These are phyloP conservation scores for Phanerochaete sordida DNA, from an alignment of 768 basidiomycete genomes.

Conservation along the genomic window DNA sequence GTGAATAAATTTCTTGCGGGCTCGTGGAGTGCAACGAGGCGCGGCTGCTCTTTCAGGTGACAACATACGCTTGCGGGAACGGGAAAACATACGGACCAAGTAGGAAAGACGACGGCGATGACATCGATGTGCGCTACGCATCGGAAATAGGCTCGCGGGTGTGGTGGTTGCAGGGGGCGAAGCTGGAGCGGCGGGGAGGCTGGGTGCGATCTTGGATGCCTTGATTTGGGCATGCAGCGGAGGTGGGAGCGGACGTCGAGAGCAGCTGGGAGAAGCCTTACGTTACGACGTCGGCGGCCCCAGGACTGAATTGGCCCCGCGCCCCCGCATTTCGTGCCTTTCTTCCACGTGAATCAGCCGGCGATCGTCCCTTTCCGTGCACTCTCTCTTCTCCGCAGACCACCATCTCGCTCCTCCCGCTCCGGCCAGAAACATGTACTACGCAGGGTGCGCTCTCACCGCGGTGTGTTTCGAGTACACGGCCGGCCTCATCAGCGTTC, in stretches of 20 bases:
- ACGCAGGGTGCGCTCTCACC: conserved; percentile 4
- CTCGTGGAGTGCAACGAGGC: too few species aligned
- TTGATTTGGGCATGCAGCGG: conserved; percentile 1
- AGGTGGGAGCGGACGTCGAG: not conserved
- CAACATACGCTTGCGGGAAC: too few species aligned
- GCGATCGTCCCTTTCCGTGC: conserved; percentile 5
- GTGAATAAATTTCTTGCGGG: too few species aligned
- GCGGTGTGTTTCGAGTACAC: not conserved
- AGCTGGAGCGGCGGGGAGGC: not conserved
- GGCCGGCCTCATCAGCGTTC: not conserved
- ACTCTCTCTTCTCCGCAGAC: conserved; percentile 1
- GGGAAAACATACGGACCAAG: too few species aligned
- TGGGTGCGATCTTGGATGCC: not conserved
- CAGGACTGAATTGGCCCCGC: conserved; percentile 5
- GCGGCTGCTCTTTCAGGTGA: too few species aligned
- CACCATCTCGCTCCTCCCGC: not conserved
- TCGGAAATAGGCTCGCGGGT: not conserved
- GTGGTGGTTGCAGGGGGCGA: not conserved
- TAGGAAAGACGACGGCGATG: too few species aligned
- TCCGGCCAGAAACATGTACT: not conserved
- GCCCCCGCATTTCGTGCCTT: not conserved
- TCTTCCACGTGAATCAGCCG: conserved; percentile 12
- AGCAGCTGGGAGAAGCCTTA: not conserved
- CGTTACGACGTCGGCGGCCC: not conserved
- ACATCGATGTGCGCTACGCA: not conserved